Base-by-base conservation (phyloP, 495 filamentous ascomycete species). In the Penicillium mononematosum region DNA sequence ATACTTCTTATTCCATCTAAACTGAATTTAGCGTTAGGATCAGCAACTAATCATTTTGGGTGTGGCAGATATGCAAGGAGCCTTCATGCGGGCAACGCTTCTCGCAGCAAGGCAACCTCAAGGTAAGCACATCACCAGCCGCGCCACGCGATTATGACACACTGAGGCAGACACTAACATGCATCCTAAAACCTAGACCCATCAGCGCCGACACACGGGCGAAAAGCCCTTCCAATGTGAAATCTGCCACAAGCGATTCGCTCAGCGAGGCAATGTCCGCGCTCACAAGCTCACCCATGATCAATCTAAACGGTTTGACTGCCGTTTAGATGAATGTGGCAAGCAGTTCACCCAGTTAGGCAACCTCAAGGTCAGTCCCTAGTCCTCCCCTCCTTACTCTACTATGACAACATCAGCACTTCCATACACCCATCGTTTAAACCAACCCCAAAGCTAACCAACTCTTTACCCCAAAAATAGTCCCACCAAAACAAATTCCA, bases 401-500 rank as follows among this genome's bases (percentile, higher is more conserved):
- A 34, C 36, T 17, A 25, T 12, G 24, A 20, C n/a, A 56, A 22
- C 45, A 22, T 46, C 24, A 22, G 39, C 17, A 8, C 20, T 16
- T 29, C 17, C 36, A 39, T 39, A 17, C 36, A 9, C 16, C 16
- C 25, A n/a, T 24, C 5, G 20, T n/a, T 34, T 25, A n/a, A 14
- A 31, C 38, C 22, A 41, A 22, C 52, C 41, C 57, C n/a, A n/a
- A 58, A 55, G 32, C 54, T 54, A 9, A 32, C 22, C 6, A 7
- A 11, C 27, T 11, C 14, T 10, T 24, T 56, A 19, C 38, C 38
- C 56, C 58, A 8, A 39, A 39, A 38, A 39, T n/a, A 96, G 91
- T 92, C 86, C 20, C 93, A 98, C 68, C 92, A 96, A 69, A 97
- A 98, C 71, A 91, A 89, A 59, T 98, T 94, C 66, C 93, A 98